Base-by-base conservation (phyloP, 306 rosid genomes). In the Lathyrus aphaca region DNA sequence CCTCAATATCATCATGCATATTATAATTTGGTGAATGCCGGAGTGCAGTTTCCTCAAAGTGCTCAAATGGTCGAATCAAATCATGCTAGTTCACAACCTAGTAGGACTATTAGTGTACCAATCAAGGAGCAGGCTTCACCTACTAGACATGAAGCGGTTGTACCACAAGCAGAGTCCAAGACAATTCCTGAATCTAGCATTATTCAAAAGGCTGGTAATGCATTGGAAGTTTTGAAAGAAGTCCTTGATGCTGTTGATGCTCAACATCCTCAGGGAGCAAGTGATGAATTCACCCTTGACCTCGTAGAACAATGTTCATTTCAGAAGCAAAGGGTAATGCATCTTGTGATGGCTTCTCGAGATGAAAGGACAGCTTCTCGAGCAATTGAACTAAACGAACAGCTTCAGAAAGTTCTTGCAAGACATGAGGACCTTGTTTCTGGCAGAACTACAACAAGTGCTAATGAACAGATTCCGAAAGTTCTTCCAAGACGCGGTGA, bases 181-280 rank as follows among this genome's bases (percentile, higher is more conserved):
- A 60, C 66, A 38, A 82, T 81, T 74, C 87, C 98, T 30, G 97
- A 93, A 75, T 86, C 97, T 57, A 88, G 97, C 83, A 85, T 86
- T 66, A 82, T 90, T 71, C 90, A 86, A 71, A 93, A 90, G 86
- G 98, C 98, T 43, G 65, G 83, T 64, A 93, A 93, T 77, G 93
- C 89, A 37, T 80, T 85, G 69, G 93, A 88, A 71, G 87, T 93
- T 67, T 83, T 93, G 29, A 90, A 82, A 62, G 98, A 93, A 78
- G 97, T 93, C 64, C 96, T 93, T 57, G 97, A 90, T 71, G 97
- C 98, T 18, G 86, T 88, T 64, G 89, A 86, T 80, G 39, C 86
- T 75, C 91, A 77, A 46, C 23, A 1, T 21, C 2, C 23, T 2
- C 2, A 21, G 23, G 23, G 1, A 21, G 1, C 23, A 21, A 21